Base-by-base conservation (phyloP, 768 basidiomycete species). In the Thelephora aurantiotincta region DNA sequence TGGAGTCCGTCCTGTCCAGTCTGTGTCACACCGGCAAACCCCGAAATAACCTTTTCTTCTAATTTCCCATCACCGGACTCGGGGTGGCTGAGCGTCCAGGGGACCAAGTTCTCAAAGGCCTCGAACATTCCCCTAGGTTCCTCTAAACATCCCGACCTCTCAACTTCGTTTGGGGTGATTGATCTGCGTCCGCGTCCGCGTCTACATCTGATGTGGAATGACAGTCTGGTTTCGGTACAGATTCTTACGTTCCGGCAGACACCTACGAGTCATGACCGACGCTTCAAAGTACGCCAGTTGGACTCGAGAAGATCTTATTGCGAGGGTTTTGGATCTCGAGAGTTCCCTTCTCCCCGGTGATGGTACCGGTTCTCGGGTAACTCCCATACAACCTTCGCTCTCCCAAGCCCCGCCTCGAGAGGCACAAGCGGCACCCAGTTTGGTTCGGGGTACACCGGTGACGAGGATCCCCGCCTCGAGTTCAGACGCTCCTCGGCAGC, bases 251-350 rank as follows among this genome's bases (percentile, higher is more conserved):
- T 58, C 61, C 20, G 59, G 53, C 37, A 53, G 49, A 5, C 55
- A 59, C 30, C 35, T 65, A 14, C 57, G 63, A 5, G 30, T 62
- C 62, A 60, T 68, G 69, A 48, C 67, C 2, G 58, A 52, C 36
- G 55, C 64, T 47, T 60, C 65, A 44, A 44, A 55, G 36, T 82
- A 80, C 60, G 71, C 75, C 20, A 56, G 60, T 49, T 77, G 78
- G 72, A 72, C 75, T 50, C 70, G 80, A 48, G 78, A 85, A 57
- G 74, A 83, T 45, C 77, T 92, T 49, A 77, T 90, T 46, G 70
- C 75, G 35, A 73, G 76, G 44, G 61, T 92, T 16, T 63, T 63
- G 18, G 65, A 75, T 37, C 69, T 87, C 42, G 82, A 87, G 47
- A 54, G 56, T 23, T 47, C 49, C 50, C 53, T 49, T 22, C 34